Conservation (phyloP, 805 yeast species). For the Phaffomyces thermotolerans region DNA sequence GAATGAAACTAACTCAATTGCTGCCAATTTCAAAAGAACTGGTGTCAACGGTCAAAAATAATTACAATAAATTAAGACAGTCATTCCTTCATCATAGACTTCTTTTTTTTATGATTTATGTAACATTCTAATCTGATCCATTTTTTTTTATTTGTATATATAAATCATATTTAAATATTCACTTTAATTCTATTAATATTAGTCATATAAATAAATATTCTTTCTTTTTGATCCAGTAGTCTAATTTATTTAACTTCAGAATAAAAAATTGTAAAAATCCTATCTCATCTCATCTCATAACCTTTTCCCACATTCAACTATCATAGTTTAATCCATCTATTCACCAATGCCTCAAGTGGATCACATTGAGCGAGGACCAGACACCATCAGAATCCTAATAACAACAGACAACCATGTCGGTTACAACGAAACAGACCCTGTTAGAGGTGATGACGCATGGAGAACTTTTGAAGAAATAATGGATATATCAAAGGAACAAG, state of each 20-base stretch:
- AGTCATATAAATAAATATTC: too few relatives aligned
- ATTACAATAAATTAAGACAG: not conserved
- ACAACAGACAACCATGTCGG: constrained; percentile 98
- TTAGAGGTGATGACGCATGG: constrained; percentile 88
- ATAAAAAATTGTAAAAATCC: not conserved
- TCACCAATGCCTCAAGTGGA: constrained; percentile 27
- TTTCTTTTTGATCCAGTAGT: not conserved
- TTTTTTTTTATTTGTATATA: too few relatives aligned
- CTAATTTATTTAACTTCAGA: too few relatives aligned
- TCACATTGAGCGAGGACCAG: constrained; percentile 41
- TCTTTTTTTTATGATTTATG: not conserved
- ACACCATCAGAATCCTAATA: constrained; percentile 69
- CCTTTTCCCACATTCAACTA: too few relatives aligned
- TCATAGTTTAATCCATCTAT: too few relatives aligned
- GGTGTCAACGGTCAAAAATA: constrained; percentile 15
- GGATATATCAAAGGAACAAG: constrained; percentile 55
- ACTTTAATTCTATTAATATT: too few relatives aligned
- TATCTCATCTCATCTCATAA: not conserved
- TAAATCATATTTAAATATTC: too few relatives aligned
- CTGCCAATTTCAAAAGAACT: constrained; percentile 13
- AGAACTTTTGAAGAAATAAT: constrained; percentile 79
- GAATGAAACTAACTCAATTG: constrained; percentile 20
- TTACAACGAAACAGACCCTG: constrained; percentile 80
- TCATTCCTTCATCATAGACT: not conserved
- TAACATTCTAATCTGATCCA: too few relatives aligned